Base-by-base conservation (phyloP, 1,139 yeast species). In the Scheffersomyces stambukii region DNA sequence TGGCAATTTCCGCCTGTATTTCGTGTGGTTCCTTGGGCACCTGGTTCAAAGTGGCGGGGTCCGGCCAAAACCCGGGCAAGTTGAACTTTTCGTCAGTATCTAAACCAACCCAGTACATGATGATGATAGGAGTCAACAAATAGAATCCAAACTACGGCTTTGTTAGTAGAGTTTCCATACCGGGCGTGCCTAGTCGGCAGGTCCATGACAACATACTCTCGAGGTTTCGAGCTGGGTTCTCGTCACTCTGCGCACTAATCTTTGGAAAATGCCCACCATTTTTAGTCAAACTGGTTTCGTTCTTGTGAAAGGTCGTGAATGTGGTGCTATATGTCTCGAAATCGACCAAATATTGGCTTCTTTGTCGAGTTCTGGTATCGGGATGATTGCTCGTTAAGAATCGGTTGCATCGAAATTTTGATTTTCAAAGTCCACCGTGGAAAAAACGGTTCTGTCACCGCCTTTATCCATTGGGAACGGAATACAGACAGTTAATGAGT, bases 31-130 rank as follows among this genome's bases (percentile, higher is more conserved):
- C 96, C 51, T 86, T 89, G 3, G 96, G 97, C 21, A 89, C 80
- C 57, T 83, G 82, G 52, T 88, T 86, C 44, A 86, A 70, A 2
- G 96, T 81, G 20, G 83, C 82, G 21, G 96, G 96, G 55, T 88
- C 96, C 1, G 97, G 97, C 95, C 95, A 86, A 57, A 85, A 88
- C 11, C 95, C 95, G n/a, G 95, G 94, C 31, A 88, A 78, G 50
- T 86, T 85, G 54, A 89, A 77, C 60, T 86, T 88, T 45, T 70
- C 75, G 54, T 89, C 95, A 1, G 96, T 82, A 46, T 88, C 89
- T 24, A 82, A 71, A 50, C 96, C 96, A 29, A 86, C 89, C 47
- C 82, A 89, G 57, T 85, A 80, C 97, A 89, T 89, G 46, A 88
- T 81, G 13, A 75, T 73, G 29, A 89, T 83, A 1, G 96, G 97